Percentiles rank a stretch among this genome's conserved stretches.
Conservation (phyloP, 192 early-diverging fungal species). For the Backusella circina region DNA sequence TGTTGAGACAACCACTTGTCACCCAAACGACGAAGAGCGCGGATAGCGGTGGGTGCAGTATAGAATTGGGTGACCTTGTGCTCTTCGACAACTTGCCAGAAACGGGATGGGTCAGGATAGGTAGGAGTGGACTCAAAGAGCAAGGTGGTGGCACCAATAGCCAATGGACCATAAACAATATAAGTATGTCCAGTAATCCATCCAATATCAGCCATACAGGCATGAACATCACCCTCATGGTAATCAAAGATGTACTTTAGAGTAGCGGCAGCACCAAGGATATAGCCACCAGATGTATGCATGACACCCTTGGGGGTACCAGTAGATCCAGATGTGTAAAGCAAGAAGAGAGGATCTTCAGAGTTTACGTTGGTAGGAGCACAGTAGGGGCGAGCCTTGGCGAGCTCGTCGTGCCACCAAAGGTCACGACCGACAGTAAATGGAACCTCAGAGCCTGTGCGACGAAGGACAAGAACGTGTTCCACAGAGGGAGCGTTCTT, state of each 20-base stretch:
- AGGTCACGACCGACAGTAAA: slow-evolving; percentile 76
- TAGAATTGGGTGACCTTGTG: slow-evolving; percentile 97
- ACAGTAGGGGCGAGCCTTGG: slow-evolving; percentile 84
- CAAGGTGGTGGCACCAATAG: slow-evolving; percentile 86
- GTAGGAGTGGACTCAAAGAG: slow-evolving; percentile 94
- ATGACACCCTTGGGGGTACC: slow-evolving; percentile 92
- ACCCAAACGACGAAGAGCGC: slow-evolving; percentile 88
- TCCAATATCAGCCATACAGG: slow-evolving; percentile 96
- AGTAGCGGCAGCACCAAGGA: slow-evolving; percentile 84
- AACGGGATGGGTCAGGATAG: slow-evolving; percentile 76
- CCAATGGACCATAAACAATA: slow-evolving; percentile 89
- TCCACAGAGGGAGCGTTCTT: slow-evolving; percentile 73
- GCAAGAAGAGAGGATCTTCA: slow-evolving; percentile 93
- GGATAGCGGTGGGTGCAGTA: slow-evolving; percentile 97
- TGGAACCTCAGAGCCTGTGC: slow-evolving; percentile 83
- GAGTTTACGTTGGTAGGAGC: slow-evolving; percentile 78
- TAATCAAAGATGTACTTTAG: slow-evolving; percentile 95
- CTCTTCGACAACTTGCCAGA: slow-evolving; percentile 82
- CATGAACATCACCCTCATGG: slow-evolving; percentile 84
- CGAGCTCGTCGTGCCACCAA: slow-evolving; percentile 93
- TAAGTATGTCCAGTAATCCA: slow-evolving; percentile 87
- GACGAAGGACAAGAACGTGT: slow-evolving; percentile 85
- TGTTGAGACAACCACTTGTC: slow-evolving; percentile 72
- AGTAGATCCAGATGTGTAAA: slow-evolving; percentile 92
- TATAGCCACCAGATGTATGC: slow-evolving; percentile 92